A percentile compares a stretch with the other conserved stretches of the same genome.
phyloP scores from a whole-genome alignment of 306 rosid species.

The Rosa multiflora region DNA sequence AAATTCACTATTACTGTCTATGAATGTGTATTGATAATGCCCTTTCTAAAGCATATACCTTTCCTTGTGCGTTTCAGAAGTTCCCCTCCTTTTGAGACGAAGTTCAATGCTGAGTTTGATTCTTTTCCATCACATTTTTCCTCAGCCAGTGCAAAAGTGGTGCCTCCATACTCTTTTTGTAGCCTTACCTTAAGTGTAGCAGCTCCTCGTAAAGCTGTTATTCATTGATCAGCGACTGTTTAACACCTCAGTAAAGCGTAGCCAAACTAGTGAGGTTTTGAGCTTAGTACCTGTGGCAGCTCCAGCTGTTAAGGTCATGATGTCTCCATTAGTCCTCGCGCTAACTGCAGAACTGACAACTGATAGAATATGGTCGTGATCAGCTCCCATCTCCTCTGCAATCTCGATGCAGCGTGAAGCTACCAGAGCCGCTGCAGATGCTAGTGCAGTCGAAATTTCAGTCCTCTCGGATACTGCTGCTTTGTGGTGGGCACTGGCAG shows the following conservation, averaged over 20 bases:
- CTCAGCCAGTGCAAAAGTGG: slow-evolving; percentile 51
- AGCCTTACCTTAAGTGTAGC: slow-evolving; percentile 69
- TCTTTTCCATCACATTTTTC: slow-evolving; percentile 66
- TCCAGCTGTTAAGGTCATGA: slow-evolving; percentile 91
- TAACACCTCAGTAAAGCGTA: neutral
- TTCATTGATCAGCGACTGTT: neutral
- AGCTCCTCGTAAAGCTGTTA: slow-evolving; percentile 81
- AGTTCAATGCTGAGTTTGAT: slow-evolving; percentile 58
- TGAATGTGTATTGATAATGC: neutral
- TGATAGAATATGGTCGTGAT: slow-evolving; percentile 60
- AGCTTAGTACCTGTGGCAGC: slow-evolving; percentile 77
- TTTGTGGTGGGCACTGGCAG: slow-evolving; percentile 36
- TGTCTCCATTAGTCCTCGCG: slow-evolving; percentile 84
- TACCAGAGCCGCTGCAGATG: slow-evolving; percentile 91
- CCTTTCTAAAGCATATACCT: slow-evolving; percentile 46
- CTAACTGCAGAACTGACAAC: slow-evolving; percentile 81
- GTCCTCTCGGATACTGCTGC: slow-evolving; percentile 27
- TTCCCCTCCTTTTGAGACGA: slow-evolving; percentile 71
- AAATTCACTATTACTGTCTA: slow-evolving; percentile 1
- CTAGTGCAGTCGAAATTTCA: slow-evolving; percentile 61
- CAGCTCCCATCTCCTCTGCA: slow-evolving; percentile 98
- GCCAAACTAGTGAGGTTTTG: neutral
- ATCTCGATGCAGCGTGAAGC: slow-evolving; percentile 98
- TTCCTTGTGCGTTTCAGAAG: slow-evolving; percentile 96
- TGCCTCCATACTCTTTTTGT: slow-evolving; percentile 65